Base-by-base conservation (phyloP, 2,329 filamentous ascomycete genomes). In the Ambrosiella beaveri region DNA sequence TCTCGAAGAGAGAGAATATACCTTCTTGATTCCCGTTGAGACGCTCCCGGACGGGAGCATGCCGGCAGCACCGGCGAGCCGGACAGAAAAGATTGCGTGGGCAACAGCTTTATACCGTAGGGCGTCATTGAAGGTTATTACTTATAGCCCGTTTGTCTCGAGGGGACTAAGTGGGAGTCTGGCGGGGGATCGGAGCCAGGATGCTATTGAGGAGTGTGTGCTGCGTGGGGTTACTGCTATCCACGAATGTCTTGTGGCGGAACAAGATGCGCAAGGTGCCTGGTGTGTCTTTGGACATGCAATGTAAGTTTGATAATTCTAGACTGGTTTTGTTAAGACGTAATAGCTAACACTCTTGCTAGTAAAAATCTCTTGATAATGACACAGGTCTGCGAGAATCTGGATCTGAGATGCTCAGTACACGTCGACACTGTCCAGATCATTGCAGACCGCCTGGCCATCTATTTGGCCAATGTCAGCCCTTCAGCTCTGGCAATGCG, bases 361-460 rank as follows among this genome's bases (percentile, higher is more conserved):
- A 58, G 57, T 38, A 8, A 47, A 11, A 47, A 58, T n/a, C 40
- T 58, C n/a, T 39, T 58, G 11, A 17, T 58, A 7, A 39, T 58
- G 17, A 58, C 57, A 11, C 50, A 58, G 13, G 41, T 58, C 9
- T 58, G 57, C 41, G 57, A 58, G 36, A 49, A 54, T 15, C 52
- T 58, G n/a, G 52, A 54, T 44, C 57, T 58, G 9, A 39, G 57
- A 19, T 58, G 51, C 36, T 36, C 51, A 5, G 19, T 58, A 13
- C 57, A 58, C 35, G 57, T 52, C n/a, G 39, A 58, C 35, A 54
- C 57, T 38, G 40, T 45, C 11, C 57, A 54, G 36, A 41, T 45
- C 41, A 44, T 58, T 39, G 38, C 57, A 7, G 41, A 49, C n/a
- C 51, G 44, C 11, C 35, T 54, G 35, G 27, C 50, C n/a, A n/a